phyloP scores from a whole-genome alignment of 2,329 filamentous ascomycete genomes.

The Ophiostoma perfectum region DNA sequence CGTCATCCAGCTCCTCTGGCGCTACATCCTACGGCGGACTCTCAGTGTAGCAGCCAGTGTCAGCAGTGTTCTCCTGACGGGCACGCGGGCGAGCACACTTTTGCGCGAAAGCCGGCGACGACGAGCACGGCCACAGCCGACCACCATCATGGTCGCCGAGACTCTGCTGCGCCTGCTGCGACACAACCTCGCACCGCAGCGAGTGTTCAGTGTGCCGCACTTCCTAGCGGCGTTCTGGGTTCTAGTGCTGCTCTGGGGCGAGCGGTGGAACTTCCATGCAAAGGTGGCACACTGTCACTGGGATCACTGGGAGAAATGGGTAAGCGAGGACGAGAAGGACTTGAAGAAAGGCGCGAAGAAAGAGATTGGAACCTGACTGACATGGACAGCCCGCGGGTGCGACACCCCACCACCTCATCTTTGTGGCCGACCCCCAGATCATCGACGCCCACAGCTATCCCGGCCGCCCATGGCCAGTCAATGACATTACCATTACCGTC shows the following conservation, averaged over 20 bases:
- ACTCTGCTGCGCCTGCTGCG: constrained; percentile 31
- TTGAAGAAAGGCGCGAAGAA: constrained; percentile 4
- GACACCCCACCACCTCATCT: constrained; percentile 73
- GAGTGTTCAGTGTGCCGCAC: constrained; percentile 60
- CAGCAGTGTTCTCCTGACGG: constrained; percentile 19
- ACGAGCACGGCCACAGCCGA: constrained; percentile 27
- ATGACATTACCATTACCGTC: constrained; percentile 50
- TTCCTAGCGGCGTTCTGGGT: constrained; percentile 69
- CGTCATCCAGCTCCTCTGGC: constrained; percentile 34
- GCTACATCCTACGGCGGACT: constrained; percentile 17
- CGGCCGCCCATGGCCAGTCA: constrained; percentile 61
- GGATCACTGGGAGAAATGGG: constrained; percentile 90
- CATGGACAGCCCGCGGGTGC: constrained; percentile 64
- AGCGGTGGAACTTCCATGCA: constrained; percentile 69
- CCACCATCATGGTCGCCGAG: constrained; percentile 23
- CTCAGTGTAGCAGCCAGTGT: constrained; percentile 7
- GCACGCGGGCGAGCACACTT: constrained; percentile 20
- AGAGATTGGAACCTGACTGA: constrained; percentile 26
- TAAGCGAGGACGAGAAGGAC: constrained; percentile 39
- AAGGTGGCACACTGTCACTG: constrained; percentile 70
- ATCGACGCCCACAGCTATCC: constrained; percentile 95
- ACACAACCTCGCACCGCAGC: constrained; percentile 45
- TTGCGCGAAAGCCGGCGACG: constrained; percentile 21
- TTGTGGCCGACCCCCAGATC: constrained; percentile 86
- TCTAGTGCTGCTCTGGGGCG: constrained; percentile 74